Evolutionary conservation across 148 eudicot species (phyloP), one percentile per base, ranked within the genome.

Genomic region (Rhododendron mucronatum): DNA sequence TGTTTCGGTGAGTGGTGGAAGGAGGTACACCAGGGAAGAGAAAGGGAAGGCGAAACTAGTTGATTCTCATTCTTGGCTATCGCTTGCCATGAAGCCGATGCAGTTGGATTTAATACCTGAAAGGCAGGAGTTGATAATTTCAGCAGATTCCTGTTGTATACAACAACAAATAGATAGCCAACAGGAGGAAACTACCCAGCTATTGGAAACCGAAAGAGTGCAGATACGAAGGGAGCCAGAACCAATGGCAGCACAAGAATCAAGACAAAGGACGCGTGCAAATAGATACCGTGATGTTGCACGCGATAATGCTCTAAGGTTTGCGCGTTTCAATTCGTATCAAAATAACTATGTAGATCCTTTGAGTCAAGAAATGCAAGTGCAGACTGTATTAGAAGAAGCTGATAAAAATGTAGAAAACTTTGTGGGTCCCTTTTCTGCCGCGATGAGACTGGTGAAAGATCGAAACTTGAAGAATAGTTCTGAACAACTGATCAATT

Each of bases 31-130:
- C 16, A 45, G 79, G 59, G 90, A 81, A 80, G 90, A 89, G 76
- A 86, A 86, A 80, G 88, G 90, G 57, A 88, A 88, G 82, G 82
- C 51, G 9, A 86, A 57, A 84, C 78, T 83, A 78, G 86, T 50
- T 65, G 51, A 86, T 15, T 51, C 84, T 28, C 86, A 86, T 33
- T 21, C 86, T 21, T 88, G 86, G 84, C 81, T 88, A 59, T 83
- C 90, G 81, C 84, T 84, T 57, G 78, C 45, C 23, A 50, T 7
- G 55, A 57, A 55, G n/a, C 2, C 47, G 5, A 2, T 44, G 28
- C 48, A 20, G 9, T 28, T 73, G 45, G 82, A 80, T 35, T 55
- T 6, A 33, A 5, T 14, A 7, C 21, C 85, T 15, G 8, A 71
- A 6, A 15, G 33, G 30, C 73, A 69, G 8, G 61, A 80, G 65